These are phyloP conservation scores for Dipodascopsis uninucleata DNA, from an alignment of 805 yeast species.

Conservation along the genomic window DNA sequence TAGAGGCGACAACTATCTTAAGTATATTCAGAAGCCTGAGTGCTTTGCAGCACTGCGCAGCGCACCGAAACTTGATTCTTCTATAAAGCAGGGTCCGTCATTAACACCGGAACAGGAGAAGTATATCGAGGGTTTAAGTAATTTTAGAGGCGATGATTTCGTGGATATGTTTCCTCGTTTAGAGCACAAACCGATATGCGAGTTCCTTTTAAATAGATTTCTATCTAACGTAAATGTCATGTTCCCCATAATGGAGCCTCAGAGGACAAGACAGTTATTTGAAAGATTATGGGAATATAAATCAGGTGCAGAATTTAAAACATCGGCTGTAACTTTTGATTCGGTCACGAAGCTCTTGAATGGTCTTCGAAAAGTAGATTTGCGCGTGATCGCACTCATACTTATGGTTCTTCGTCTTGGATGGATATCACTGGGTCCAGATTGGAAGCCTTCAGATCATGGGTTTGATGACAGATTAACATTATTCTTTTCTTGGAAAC, in stretches of 20 bases:
- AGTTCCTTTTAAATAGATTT: conserved; percentile 27
- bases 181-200: conserved; percentile 29
- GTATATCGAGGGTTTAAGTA: conserved; percentile 11
- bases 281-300: no score
- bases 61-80: conserved; percentile 7
- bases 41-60: conserved; percentile 1
- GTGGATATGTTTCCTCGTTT: conserved; percentile 19
- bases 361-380: conserved; percentile 20
- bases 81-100: conserved; percentile 6
- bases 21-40: conserved; percentile 11
- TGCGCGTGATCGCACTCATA: conserved; percentile 26
- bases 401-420: conserved; percentile 26
- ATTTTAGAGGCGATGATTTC: conserved; percentile 11
- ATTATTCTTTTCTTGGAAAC: conserved; percentile 12
- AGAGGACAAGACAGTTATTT: no score
- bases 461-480: conserved; percentile 21
- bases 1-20: conserved; percentile 14
- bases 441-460: conserved; percentile 25
- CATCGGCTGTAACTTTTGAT: no score
- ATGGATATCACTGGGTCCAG: conserved; percentile 22
- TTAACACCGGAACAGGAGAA: conserved; percentile 5
- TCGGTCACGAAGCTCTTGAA: no score
- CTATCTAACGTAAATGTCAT: conserved; percentile 24
- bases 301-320: no score
- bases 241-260: conserved; percentile 28